Percentiles rank a stretch among this genome's conserved stretches.
Conservation (phyloP, 352 stramenopile species). For the Globisporangium mamillatum region DNA sequence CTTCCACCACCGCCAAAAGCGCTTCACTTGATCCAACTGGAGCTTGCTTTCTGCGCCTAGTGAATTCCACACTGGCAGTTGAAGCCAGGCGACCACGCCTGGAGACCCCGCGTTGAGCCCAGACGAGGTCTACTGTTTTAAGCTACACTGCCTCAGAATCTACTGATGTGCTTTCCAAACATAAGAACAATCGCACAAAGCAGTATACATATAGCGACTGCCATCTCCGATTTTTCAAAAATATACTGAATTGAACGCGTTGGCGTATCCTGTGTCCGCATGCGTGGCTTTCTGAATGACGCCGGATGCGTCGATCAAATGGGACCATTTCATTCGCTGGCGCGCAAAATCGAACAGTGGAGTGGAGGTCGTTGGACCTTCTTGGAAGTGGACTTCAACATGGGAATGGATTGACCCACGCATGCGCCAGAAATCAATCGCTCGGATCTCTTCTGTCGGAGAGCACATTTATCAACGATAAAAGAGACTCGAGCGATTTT, state of each 20-base stretch:
- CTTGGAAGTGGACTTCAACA: neutral
- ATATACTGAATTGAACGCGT: neutral
- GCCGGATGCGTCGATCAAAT: neutral
- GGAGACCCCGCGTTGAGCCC: neutral
- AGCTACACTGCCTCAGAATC: neutral
- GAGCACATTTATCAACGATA: neutral
- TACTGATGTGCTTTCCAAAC: neutral
- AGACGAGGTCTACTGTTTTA: neutral
- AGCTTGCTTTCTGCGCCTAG: neutral
- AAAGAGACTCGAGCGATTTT: neutral
- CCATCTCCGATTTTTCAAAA: neutral
- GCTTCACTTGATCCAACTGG: neutral
- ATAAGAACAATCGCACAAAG: neutral
- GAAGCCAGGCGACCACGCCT: neutral
- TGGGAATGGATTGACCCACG: neutral
- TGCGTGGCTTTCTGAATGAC: neutral
- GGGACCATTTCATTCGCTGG: neutral
- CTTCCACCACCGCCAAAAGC: neutral
- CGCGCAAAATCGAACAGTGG: neutral
- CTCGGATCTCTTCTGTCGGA: neutral
- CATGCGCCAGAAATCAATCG: neutral
- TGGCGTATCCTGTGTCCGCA: neutral
- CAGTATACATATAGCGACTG: neutral
- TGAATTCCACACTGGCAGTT: constrained; percentile 5
- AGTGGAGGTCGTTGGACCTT: neutral